Conservation (phyloP, 2,329 filamentous ascomycete species). For the Cladophialophora psammophila region DNA sequence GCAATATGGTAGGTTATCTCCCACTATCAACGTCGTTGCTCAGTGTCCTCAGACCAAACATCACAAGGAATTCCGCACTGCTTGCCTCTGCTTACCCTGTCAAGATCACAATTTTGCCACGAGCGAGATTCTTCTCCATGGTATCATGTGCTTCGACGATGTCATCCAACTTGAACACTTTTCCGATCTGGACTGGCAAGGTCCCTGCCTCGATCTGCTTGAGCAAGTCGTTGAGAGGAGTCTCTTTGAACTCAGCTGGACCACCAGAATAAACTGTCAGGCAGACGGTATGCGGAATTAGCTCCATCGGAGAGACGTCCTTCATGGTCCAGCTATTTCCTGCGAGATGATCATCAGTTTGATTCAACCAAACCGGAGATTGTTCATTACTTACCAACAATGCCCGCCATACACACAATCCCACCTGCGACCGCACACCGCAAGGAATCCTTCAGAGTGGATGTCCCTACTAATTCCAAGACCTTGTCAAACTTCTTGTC, state of each 20-base stretch:
- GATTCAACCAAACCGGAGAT: neutral
- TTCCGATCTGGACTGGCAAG: constrained; percentile 53
- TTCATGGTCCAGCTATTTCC: constrained; percentile 50
- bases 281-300: constrained; percentile 50
- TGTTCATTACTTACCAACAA: constrained; percentile 46
- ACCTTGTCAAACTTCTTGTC: constrained; percentile 50
- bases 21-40: neutral
- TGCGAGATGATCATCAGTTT: constrained; percentile 1
- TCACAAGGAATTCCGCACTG: neutral
- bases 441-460: constrained; percentile 55
- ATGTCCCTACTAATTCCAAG: constrained; percentile 56
- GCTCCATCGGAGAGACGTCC: constrained; percentile 53
- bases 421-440: constrained; percentile 50
- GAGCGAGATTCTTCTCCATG: constrained; percentile 55
- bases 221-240: constrained; percentile 51
- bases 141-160: constrained; percentile 56
- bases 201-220: constrained; percentile 49
- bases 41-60: neutral
- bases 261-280: constrained; percentile 54
- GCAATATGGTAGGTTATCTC: neutral
- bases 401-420: constrained; percentile 56
- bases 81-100: constrained; percentile 19
- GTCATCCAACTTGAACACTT: constrained; percentile 53
- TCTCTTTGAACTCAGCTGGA: constrained; percentile 51
- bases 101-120: constrained; percentile 56